These are phyloP conservation scores for Aspergillus candidus DNA, from an alignment of 2,329 filamentous ascomycete genomes.

Conservation along the genomic window DNA sequence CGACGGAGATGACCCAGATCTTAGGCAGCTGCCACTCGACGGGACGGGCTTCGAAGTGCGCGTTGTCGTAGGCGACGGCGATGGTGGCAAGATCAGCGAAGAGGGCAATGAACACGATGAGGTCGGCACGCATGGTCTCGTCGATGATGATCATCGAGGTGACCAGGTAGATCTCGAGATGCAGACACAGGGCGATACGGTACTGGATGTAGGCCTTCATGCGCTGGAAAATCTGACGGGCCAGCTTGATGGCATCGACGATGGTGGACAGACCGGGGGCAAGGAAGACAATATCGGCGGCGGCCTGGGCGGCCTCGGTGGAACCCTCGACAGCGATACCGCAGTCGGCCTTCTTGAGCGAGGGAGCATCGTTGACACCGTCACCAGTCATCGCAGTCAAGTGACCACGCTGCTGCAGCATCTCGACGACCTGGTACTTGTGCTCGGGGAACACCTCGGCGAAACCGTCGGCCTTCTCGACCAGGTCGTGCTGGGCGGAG, in stretches of 20 bases:
- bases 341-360: slow-evolving; percentile 67
- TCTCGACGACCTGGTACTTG: slow-evolving; percentile 71
- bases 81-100: slow-evolving; percentile 76
- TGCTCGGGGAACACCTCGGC: slow-evolving; percentile 70
- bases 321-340: slow-evolving; percentile 69
- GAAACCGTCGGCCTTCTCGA: slow-evolving; percentile 68
- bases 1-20: slow-evolving; percentile 63
- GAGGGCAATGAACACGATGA: slow-evolving; percentile 72
- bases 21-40: slow-evolving; percentile 77
- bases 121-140: slow-evolving; percentile 65
- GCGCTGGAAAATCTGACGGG: slow-evolving; percentile 69
- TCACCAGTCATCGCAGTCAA: slow-evolving; percentile 72
- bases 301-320: slow-evolving; percentile 65
- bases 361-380: slow-evolving; percentile 69
- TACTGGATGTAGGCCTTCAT: slow-evolving; percentile 75
- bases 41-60: slow-evolving; percentile 66
- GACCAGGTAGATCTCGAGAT: slow-evolving; percentile 70
- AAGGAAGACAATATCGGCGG: slow-evolving; percentile 69
- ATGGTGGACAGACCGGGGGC: slow-evolving; percentile 66
- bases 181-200: slow-evolving; percentile 67
- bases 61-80: slow-evolving; percentile 72
- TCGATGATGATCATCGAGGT: slow-evolving; percentile 75
- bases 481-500: slow-evolving; percentile 67
- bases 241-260: slow-evolving; percentile 66
- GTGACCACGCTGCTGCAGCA: slow-evolving; percentile 67